Base-by-base conservation (phyloP, 73 alveolate genomes). In the Uronychia binucleata region DNA sequence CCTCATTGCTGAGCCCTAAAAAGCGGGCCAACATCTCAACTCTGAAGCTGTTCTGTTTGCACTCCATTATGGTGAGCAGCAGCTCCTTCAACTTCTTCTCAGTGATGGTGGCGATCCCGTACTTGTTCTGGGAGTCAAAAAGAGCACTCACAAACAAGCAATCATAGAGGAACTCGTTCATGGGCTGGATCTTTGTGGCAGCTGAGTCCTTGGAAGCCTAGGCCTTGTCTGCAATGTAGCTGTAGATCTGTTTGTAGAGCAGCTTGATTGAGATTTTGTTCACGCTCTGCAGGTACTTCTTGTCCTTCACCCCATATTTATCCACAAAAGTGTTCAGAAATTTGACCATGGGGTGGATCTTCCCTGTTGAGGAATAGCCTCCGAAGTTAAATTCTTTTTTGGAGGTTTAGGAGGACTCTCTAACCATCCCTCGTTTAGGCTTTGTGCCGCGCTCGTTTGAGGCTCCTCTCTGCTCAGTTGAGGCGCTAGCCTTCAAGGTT, bases 21-120 rank as follows among this genome's bases (percentile, higher is more conserved):
- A 75, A 75, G 25, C 81, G 25, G 46, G 81, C 35, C 57, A 75
- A 30, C 19, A 75, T 35, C 58, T 75, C 81, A 26, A 75, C 32
- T 75, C 32, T 75, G n/a, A 30, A 25, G 81, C 5, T 26, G 28
- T 75, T 75, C 27, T 75, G 31, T 5, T 58, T 26, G 81, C 30
- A 28, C n/a, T 32, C 32, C 81, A 75, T 75, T 8, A 30, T 27
- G 8, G 59, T 30, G 28, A 75, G 28, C 27, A 75, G 5, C 29
- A 28, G 26, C 27, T 75, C 81, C 30, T 75, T 75, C 27, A 75
- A 27, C 58, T 75, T 75, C 27, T 32, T 75, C 58, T 75, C 81
- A 28, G 59, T 28, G 5, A 75, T 26, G 27, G 25, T 28, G 29
- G 46, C 46, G 28, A 75, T 26, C 1, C 81, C 81, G 27, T 75